phyloP scores from a whole-genome alignment of 495 filamentous ascomycete genomes.

The Parmelia sp. region DNA sequence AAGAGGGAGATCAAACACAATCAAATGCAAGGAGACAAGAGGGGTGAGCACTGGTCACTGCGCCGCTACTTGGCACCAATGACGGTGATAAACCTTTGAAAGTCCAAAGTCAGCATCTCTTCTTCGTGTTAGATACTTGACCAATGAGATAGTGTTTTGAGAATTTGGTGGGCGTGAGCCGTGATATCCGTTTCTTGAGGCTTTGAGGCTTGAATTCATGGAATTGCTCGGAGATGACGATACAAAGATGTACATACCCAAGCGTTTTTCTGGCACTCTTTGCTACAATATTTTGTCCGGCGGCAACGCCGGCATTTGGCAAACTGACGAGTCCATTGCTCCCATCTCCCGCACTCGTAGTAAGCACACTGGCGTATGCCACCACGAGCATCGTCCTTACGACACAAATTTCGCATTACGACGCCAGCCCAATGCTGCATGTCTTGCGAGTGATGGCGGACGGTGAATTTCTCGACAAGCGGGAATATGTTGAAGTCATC shows the following conservation, averaged over 20 bases:
- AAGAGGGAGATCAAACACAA: constrained; percentile 27
- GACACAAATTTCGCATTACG: constrained; percentile 96
- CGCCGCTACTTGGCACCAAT: constrained; percentile 87
- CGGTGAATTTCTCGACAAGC: constrained; percentile 95
- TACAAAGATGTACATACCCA: constrained; percentile 48
- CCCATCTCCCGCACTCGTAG: constrained; percentile 97
- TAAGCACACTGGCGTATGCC: constrained; percentile 96
- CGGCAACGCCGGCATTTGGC: constrained; percentile 95
- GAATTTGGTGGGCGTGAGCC: background rate
- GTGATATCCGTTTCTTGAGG: background rate
- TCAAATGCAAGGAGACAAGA: constrained; percentile 16
- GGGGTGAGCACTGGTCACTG: constrained; percentile 35
- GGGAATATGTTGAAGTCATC: constrained; percentile 98
- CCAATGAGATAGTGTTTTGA: background rate
- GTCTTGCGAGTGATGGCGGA: constrained; percentile 85
- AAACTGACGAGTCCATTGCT: constrained; percentile 90
- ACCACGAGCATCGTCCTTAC: constrained; percentile 89
- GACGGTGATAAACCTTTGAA: constrained; percentile 65
- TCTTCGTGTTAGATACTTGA: background rate
- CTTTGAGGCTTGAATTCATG: background rate
- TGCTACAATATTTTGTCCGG: constrained; percentile 98
- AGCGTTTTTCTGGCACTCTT: constrained; percentile 97
- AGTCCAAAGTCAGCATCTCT: background rate
- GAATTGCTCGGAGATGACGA: background rate
- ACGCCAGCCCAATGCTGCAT: constrained; percentile 99